Base-by-base conservation (phyloP, 768 basidiomycete genomes). In the Phylloporus arenicola region DNA sequence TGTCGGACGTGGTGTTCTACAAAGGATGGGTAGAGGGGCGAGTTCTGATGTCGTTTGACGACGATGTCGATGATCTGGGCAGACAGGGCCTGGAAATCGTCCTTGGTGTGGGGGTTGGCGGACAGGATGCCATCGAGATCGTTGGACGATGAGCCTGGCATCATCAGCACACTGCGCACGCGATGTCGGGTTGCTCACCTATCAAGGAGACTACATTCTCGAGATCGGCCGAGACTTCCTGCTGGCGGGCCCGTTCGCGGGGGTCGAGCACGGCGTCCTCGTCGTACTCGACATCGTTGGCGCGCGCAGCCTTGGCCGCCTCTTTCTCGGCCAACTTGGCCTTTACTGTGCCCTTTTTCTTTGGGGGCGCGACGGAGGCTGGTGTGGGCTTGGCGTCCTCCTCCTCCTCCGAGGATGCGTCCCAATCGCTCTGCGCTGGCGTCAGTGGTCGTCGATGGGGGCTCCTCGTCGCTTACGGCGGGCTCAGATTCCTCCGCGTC, bases 321-420 rank as follows among this genome's bases (percentile, higher is more conserved):
- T 92, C 93, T 69, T 92, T 96, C 69, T 94, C 92, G 0, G 92
- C 92, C 3, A 98, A 72, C 68, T 94, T 95, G 17, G 82, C 81
- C 68, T 96, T 96, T 57, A 97, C 69, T 1, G 86, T 89, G 47
- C 90, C 92, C 72, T 93, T 96, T 73, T 96, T 95, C 75, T 89
- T 91, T 2, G 85, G 81, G 4, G 89, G 84, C 16, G 84, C 83
- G 41, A 75, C 79, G 0, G 80, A 57, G 5, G 73, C 63, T 2
- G 78, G 47, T 37, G 74, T 67, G 6, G 75, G 68, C 42, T 78
- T 70, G 53, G 72, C 74, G 3, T 83, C 80, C 11, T 82, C 81
- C 47, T 90, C 90, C 34, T 86, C 85, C 6, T 81, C 81, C 7
- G 83, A 84, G 1, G 87, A 87, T 30, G 75, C 88, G 59, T 98